phyloP scores from a whole-genome alignment of 129 eudicot species.

The Tagetes erecta region DNA sequence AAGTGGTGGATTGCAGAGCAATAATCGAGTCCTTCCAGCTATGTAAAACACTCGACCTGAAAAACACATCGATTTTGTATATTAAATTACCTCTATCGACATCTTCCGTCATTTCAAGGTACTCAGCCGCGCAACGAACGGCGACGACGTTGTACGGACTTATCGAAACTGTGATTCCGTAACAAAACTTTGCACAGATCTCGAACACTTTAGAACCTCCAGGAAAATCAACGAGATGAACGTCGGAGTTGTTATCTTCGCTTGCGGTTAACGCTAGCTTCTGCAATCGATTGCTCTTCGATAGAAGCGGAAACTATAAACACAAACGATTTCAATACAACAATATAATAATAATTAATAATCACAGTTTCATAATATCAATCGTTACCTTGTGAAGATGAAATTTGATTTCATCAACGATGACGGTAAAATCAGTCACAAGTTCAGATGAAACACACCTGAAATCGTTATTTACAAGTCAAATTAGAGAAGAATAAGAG shows the following conservation, averaged over 20 bases:
- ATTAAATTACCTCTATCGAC: slow-evolving; percentile 76
- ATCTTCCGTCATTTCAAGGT: slow-evolving; percentile 87
- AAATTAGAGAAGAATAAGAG: neutral
- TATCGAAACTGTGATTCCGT: slow-evolving; percentile 72
- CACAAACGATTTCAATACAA: slow-evolving; percentile 1
- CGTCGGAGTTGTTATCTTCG: slow-evolving; percentile 48
- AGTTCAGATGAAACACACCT: slow-evolving; percentile 80
- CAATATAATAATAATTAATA: neutral
- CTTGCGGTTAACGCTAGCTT: slow-evolving; percentile 53
- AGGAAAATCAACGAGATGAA: slow-evolving; percentile 61
- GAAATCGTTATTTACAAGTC: slow-evolving; percentile 19
- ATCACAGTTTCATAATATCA: neutral
- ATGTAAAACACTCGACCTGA: slow-evolving; percentile 69
- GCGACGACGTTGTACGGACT: slow-evolving; percentile 83
- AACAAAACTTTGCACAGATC: slow-evolving; percentile 89
- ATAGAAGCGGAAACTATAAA: slow-evolving; percentile 84
- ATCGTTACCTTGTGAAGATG: slow-evolving; percentile 78
- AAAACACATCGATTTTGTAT: slow-evolving; percentile 71
- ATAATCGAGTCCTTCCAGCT: slow-evolving; percentile 96
- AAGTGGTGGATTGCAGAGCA: slow-evolving; percentile 61
- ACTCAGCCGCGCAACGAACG: slow-evolving; percentile 91
- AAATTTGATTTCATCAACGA: slow-evolving; percentile 63
- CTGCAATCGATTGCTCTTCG: slow-evolving; percentile 81
- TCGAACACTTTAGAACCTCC: slow-evolving; percentile 84
- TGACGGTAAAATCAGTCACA: slow-evolving; percentile 60